Conservation (phyloP, 2,329 filamentous ascomycete species). For the Dothideomycetidae sp. region DNA sequence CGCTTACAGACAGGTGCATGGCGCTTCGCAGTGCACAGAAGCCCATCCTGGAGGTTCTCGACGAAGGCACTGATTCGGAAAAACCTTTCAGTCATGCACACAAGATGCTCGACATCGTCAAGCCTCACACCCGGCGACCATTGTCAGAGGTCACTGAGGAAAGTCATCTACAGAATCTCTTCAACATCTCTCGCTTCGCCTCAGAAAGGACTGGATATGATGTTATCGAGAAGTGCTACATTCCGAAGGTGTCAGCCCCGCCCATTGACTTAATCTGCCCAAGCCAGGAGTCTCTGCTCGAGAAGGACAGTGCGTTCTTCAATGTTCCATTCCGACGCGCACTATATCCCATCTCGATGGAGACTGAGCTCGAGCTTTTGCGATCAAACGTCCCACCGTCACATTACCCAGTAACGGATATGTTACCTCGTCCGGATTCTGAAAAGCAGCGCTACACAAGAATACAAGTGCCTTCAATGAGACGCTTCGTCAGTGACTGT, state of each 20-base stretch:
- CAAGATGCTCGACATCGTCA: slow-evolving; percentile 66
- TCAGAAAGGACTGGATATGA: slow-evolving; percentile 59
- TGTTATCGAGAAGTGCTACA: slow-evolving; percentile 66
- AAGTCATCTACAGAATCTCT: slow-evolving; percentile 57
- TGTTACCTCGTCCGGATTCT: slow-evolving; percentile 66
- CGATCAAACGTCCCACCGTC: slow-evolving; percentile 53
- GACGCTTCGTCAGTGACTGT: slow-evolving; percentile 90
- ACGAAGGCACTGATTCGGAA: slow-evolving; percentile 43
- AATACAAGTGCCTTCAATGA: slow-evolving; percentile 90
- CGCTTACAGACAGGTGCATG: slow-evolving; percentile 60
- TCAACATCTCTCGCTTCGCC: slow-evolving; percentile 58
- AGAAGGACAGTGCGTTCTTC: slow-evolving; percentile 65
- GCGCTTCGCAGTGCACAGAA: slow-evolving; percentile 36
- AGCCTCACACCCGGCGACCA: slow-evolving; percentile 51
- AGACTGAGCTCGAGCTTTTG: slow-evolving; percentile 61
- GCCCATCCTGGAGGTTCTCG: slow-evolving; percentile 44
- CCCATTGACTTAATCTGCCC: slow-evolving; percentile 70
- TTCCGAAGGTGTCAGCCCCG: slow-evolving; percentile 67
- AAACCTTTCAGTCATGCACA: slow-evolving; percentile 51
- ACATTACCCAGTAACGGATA: slow-evolving; percentile 46
- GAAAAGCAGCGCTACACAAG: slow-evolving; percentile 76
- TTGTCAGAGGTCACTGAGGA: slow-evolving; percentile 56
- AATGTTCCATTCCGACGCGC: slow-evolving; percentile 60
- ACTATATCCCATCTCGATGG: slow-evolving; percentile 51
- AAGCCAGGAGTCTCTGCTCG: slow-evolving; percentile 46